Percentiles rank a stretch among this genome's conserved stretches.
Evolutionary conservation across 2,329 filamentous ascomycete genomes (phyloP).

Genomic region (Grosmannia huntii): DNA sequence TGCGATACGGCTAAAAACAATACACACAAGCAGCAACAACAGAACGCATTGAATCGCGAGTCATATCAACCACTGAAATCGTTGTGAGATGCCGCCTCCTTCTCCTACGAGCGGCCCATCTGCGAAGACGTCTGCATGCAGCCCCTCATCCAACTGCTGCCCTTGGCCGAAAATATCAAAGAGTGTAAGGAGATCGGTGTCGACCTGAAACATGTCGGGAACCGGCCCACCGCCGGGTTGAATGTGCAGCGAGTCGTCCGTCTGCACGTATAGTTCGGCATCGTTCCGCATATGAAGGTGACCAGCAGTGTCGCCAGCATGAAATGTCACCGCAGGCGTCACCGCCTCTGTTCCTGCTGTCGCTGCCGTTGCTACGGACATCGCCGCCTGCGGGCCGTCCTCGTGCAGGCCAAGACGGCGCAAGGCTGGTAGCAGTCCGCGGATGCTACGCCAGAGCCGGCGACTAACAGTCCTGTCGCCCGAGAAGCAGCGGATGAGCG

Average conservation of each 20-base stretch:
- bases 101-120: not conserved
- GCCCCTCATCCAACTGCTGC: not conserved
- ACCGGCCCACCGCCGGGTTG: not conserved
- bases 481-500: slow-evolving; percentile 21
- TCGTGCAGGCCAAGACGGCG: not conserved
- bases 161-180: slow-evolving; percentile 21
- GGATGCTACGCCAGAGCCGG: slow-evolving; percentile 23
- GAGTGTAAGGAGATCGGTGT: slow-evolving; percentile 21
- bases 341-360: not conserved
- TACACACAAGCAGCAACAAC: too few relatives aligned
- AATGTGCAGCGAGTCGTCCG: not conserved
- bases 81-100: not conserved
- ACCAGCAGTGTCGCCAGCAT: not conserved
- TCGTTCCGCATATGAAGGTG: not conserved
- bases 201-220: slow-evolving; percentile 11
- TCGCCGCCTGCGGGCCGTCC: not conserved
- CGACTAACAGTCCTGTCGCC: slow-evolving; percentile 19
- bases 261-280: not conserved
- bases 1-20: too few relatives aligned
- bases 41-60: not conserved
- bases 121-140: not conserved
- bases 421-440: slow-evolving; percentile 2
- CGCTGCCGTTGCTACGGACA: not conserved
- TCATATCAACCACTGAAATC: not conserved
- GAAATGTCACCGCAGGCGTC: not conserved